Conservation (phyloP, 2,329 filamentous ascomycete species). For the Plectosphaerella plurivora region DNA sequence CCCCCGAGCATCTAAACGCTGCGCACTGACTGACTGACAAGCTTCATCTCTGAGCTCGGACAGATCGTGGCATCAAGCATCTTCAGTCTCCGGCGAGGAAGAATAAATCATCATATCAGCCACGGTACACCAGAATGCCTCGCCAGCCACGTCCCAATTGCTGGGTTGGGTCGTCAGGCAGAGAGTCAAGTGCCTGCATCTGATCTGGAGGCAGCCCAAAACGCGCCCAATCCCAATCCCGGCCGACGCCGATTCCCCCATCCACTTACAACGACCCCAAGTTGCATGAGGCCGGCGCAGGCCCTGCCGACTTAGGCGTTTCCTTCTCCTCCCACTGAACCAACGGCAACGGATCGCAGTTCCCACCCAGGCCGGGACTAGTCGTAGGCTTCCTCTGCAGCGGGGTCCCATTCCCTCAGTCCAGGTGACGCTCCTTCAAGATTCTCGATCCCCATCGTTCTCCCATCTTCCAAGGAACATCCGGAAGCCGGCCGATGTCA, state of each 20-base stretch:
- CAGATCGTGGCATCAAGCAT: neutral
- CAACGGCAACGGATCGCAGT: neutral
- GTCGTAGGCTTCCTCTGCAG: neutral
- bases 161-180: neutral
- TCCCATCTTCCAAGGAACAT: too few relatives aligned
- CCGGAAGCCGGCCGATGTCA: too few relatives aligned
- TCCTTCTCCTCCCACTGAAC: too few relatives aligned
- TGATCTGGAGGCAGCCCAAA: conserved; percentile 4
- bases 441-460: too few relatives aligned
- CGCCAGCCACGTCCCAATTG: neutral
- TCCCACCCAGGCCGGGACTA: neutral
- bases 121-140: neutral
- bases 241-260: neutral
- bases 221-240: conserved; percentile 5
- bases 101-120: neutral
- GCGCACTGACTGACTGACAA: neutral
- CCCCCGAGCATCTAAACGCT: neutral
- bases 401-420: neutral
- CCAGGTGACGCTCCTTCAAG: neutral
- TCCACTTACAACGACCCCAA: neutral
- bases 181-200: neutral
- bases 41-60: neutral
- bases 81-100: neutral
- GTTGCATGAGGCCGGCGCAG: neutral
- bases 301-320: neutral